A percentile compares a stretch with the other conserved stretches of the same genome.
Conservation (phyloP, 108 stramenopile species). For the Stephanodiscus minutulus region DNA sequence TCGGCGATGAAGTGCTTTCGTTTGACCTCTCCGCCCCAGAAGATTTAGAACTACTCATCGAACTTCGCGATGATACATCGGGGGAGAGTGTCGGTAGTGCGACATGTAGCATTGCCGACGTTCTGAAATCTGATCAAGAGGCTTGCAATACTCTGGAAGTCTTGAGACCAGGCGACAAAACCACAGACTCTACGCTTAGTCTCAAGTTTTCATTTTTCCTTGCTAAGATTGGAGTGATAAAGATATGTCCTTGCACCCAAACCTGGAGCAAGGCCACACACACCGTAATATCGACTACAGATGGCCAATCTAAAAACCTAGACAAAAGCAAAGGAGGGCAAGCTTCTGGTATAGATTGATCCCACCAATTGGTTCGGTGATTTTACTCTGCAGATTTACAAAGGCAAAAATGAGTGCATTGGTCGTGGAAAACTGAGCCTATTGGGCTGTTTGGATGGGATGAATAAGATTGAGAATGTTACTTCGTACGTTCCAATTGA, state of each 20-base stretch:
- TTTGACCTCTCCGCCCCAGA: conserved; percentile 64
- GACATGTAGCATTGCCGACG: conserved; percentile 16
- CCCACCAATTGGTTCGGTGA: conserved; percentile 33
- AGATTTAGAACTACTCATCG: conserved; percentile 53
- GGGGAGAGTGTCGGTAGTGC: conserved; percentile 21
- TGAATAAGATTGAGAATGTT: neutral
- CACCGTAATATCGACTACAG: conserved; percentile 16
- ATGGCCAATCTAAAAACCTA: conserved; percentile 24
- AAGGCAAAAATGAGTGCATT: neutral
- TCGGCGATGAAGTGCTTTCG: conserved; percentile 51
- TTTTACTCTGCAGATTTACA: conserved; percentile 13
- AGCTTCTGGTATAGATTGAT: conserved; percentile 27
- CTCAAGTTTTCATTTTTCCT: conserved; percentile 59
- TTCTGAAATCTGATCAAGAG: conserved; percentile 26
- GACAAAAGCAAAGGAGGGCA: conserved; percentile 7
- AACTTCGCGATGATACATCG: conserved; percentile 56
- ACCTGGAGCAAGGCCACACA: neutral
- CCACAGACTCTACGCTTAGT: conserved; percentile 26
- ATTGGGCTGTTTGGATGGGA: conserved; percentile 15
- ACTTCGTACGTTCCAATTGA: conserved; percentile 13
- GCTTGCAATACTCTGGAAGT: conserved; percentile 11
- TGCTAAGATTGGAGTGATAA: conserved; percentile 61
- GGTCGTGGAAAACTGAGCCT: conserved; percentile 15
- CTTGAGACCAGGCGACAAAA: conserved; percentile 26
- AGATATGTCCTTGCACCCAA: conserved; percentile 12